These are phyloP conservation scores for Tricladium varicosporioides DNA, from an alignment of 2,329 filamentous ascomycete species.

Conservation along the genomic window DNA sequence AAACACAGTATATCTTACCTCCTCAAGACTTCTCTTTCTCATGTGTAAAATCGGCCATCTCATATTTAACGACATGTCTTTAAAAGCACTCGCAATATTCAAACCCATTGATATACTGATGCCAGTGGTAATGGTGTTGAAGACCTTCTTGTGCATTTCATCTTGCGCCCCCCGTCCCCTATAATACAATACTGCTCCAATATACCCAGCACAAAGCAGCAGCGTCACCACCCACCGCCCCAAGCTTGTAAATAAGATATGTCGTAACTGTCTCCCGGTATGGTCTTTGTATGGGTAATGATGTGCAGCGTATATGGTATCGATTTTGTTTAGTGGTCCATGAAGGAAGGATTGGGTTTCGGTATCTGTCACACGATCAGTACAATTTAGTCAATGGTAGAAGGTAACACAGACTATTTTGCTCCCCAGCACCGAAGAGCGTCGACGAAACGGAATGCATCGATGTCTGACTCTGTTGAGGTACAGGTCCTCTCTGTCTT, in stretches of 20 bases:
- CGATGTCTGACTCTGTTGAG: constrained; percentile 10
- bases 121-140: constrained; percentile 44
- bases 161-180: constrained; percentile 31
- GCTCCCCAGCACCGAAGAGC: neutral
- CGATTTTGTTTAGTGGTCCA: constrained; percentile 21
- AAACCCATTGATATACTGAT: constrained; percentile 43
- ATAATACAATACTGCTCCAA: constrained; percentile 17
- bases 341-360: constrained; percentile 24
- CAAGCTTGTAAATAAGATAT: constrained; percentile 25
- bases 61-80: constrained; percentile 43
- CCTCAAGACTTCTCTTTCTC: constrained; percentile 37
- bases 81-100: constrained; percentile 42
- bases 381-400: neutral
- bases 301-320: constrained; percentile 19
- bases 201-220: constrained; percentile 25
- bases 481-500: constrained; percentile 2
- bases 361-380: constrained; percentile 5
- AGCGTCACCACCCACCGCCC: constrained; percentile 25
- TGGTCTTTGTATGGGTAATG: constrained; percentile 25
- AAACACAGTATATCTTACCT: constrained; percentile 33
- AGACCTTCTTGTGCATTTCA: constrained; percentile 38
- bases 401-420: neutral
- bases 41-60: constrained; percentile 46
- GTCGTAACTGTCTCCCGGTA: constrained; percentile 25
- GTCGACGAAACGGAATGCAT: constrained; percentile 15